These are phyloP conservation scores for Coemansia umbellata DNA, from an alignment of 192 early-diverging fungal genomes.

Conservation along the genomic window DNA sequence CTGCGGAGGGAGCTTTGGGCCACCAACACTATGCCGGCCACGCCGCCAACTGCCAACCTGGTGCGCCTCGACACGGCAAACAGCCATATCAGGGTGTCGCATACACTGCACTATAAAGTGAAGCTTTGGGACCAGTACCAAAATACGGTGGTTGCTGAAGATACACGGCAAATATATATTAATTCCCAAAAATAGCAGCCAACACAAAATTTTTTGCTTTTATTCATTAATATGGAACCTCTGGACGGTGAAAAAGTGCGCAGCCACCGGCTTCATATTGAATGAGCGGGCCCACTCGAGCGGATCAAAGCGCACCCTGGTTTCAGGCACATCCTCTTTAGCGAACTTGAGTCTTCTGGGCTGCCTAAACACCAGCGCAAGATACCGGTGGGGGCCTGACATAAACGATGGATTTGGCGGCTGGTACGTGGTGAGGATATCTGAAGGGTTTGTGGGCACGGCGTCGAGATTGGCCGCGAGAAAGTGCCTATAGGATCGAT, in stretches of 20 bases:
- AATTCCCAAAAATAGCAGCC: no score
- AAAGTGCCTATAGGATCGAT: slow-evolving; percentile 31
- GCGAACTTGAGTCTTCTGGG: slow-evolving; percentile 5
- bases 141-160: no score
- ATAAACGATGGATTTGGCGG: slow-evolving; percentile 10
- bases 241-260: slow-evolving; percentile 31
- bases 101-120: no score
- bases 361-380: slow-evolving; percentile 24
- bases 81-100: no score
- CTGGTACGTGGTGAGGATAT: slow-evolving; percentile 16
- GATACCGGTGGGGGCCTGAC: slow-evolving; percentile 27
- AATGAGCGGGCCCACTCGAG: slow-evolving; percentile 17
- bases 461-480: slow-evolving; percentile 22
- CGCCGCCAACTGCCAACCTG: no score
- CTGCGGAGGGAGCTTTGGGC: no score
- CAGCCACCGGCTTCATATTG: slow-evolving; percentile 29
- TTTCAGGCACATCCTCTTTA: slow-evolving; percentile 7
- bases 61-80: no score
- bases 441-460: background rate
- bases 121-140: no score
- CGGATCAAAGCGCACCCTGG: slow-evolving; percentile 27
- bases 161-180: no score
- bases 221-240: no score
- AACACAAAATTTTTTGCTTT: no score
- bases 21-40: no score